Evolutionary conservation across 2,329 filamentous ascomycete genomes (phyloP), one percentile per base, ranked within the genome.

Genomic region (Pyrenophora graminea): DNA sequence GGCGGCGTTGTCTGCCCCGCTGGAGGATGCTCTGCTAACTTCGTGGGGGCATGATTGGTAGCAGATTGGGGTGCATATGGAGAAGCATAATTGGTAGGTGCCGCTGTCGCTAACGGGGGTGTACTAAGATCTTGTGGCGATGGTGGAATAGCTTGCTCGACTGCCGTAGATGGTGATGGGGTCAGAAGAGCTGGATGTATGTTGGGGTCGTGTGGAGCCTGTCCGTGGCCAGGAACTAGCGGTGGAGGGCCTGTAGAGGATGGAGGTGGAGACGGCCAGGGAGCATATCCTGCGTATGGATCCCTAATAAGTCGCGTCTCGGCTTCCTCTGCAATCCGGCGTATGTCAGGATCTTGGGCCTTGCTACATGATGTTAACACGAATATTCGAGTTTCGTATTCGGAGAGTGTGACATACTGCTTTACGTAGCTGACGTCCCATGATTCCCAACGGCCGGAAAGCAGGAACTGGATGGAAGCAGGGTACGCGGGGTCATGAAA

Each of bases 381-480:
- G 27, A 17, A 15, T 36, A 30, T 31, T n/a, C 6, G 18, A 12
- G 15, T 15, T 25, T 36, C 30, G 25, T 45, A 39, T 30, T 27
- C 15, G 6, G 17, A 18, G 30, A n/a, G 46, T 15, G 32, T 32
- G 38, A 62, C 63, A 32, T 55, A 68, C 65, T 63, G 55, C 38
- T 56, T 59, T 10, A 70, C 67, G 51, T 58, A 69, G 46, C 64
- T 59, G 6, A 70, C 61, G 39, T 71, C 64, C 66, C 64, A 68
- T 13, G 66, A 53, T 55, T 69, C 65, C 68, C 68, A 71, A 8
- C 49, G 42, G 8, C 64, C 66, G 30, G 66, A 64, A 34, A 68
- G 45, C 19, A 68, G 48, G 19, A 71, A 71, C 51, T 69, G 67
- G 38, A 71, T 64, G 4, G 62, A 49, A n/a, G 62, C 53, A 17